A percentile compares a stretch with the other conserved stretches of the same genome.
These are phyloP conservation scores for Schizochytrium sp. DNA, from an alignment of 108 stramenopile species.

Conservation along the genomic window DNA sequence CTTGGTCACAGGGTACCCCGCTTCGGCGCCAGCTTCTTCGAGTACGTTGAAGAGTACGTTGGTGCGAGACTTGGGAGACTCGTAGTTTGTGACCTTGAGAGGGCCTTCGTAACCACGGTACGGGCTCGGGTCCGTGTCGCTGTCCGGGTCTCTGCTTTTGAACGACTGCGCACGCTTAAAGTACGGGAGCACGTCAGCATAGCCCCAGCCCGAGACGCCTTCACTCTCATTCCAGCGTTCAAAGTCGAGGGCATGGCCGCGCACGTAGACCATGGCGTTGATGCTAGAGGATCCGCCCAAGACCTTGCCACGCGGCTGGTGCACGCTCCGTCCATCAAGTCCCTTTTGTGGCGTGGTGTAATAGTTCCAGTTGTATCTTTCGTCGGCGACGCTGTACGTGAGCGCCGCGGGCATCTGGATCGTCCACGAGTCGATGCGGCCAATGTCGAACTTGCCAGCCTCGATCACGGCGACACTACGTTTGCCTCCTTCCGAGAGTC, in stretches of 20 bases:
- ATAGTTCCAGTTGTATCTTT: conserved; percentile 19
- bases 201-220: conserved; percentile 34
- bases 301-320: conserved; percentile 42
- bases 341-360: conserved; percentile 19
- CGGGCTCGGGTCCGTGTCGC: not conserved
- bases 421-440: conserved; percentile 13
- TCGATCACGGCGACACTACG: conserved; percentile 40
- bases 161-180: conserved; percentile 24
- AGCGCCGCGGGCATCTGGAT: conserved; percentile 21
- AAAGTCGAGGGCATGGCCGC: conserved; percentile 43
- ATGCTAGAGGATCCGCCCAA: conserved; percentile 46
- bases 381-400: conserved; percentile 7
- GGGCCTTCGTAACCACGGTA: conserved; percentile 25
- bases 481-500: conserved; percentile 29
- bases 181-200: conserved; percentile 37
- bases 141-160: not conserved
- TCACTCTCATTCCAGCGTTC: conserved; percentile 36
- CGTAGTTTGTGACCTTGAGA: conserved; percentile 34
- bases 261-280: conserved; percentile 42
- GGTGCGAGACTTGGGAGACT: not conserved
- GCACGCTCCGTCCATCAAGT: conserved; percentile 19
- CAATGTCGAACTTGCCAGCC: conserved; percentile 28
- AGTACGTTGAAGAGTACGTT: conserved; percentile 34
- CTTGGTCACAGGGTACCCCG: conserved; percentile 31
- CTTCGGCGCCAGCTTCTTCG: conserved; percentile 32